Base-by-base conservation (phyloP, 345 rosid species). In the Salix udensis region DNA sequence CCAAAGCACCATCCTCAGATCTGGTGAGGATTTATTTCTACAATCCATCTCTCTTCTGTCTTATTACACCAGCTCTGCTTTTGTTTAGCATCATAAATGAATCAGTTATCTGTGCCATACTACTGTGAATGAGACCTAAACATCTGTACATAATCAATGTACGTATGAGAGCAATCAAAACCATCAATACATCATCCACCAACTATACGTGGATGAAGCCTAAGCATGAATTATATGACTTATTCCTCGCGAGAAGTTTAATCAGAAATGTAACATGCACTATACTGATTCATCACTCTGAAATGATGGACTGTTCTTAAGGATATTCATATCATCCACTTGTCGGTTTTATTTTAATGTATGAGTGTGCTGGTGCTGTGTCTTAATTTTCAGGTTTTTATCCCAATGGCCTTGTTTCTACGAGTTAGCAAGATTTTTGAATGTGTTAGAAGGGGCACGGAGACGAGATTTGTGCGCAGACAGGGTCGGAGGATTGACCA, bases 1-100 rank as follows among this genome's bases (percentile, higher is more conserved):
- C 88, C 26, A 77, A 84, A 83, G 97, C 98, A 67, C 96, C 96
- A 5, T 76, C 26, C 71, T 91, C 97, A 0, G 85, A 94, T 82
- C 71, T 94, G 90, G 98, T 89, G 74, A 85, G 89, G 34, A 50
- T n/a, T 8, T n/a, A 30, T 55, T 36, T 36, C 40, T 12, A 10
- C 62, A n/a, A 8, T 30, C 23, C 16, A 14, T 46, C 52, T 46
- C 52, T 46, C 52, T 40, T 8, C 1, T 46, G 18, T 46, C 52
- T 15, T 46, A 14, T 46, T 4, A 46, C 4, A 46, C 6, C 52
- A 46, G 9, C 19, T 24, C 31, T 64, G 31, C 18, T 15, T 52
- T 52, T 69, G 62, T 12, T 65, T 65, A 30, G 68, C 36, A 65
- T 14, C 52, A 46, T 46, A 12, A 14, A 46, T 14, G 52, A 46